These are phyloP conservation scores for Pistacia integerrima DNA, from an alignment of 345 rosid species.

Conservation along the genomic window DNA sequence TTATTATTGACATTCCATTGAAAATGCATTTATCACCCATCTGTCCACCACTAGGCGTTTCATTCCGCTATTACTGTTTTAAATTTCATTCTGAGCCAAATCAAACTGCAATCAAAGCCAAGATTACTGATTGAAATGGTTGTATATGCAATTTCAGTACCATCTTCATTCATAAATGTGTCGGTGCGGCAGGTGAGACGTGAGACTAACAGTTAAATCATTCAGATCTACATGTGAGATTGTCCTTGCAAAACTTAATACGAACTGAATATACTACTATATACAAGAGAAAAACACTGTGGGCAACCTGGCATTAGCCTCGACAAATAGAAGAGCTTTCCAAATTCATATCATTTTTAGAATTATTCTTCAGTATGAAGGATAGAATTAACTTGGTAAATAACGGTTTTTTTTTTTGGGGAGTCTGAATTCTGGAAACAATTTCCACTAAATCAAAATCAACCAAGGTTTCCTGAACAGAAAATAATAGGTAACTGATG, in stretches of 20 bases:
- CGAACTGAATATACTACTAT: no score
- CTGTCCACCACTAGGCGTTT: background rate
- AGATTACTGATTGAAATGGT: background rate
- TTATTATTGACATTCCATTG: background rate
- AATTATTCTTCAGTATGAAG: no score
- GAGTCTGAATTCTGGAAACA: no score
- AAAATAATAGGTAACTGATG: background rate
- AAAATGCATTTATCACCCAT: background rate
- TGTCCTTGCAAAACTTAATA: background rate
- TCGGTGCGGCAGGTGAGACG: conserved; percentile 12
- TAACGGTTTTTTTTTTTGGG: no score
- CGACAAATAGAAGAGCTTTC: background rate
- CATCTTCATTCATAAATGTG: background rate
- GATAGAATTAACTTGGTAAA: no score
- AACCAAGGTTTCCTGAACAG: no score
- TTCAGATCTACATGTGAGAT: background rate
- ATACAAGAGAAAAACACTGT: background rate
- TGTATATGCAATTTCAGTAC: background rate
- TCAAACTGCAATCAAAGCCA: background rate
- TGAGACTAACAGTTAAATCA: background rate
- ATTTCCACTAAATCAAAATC: background rate
- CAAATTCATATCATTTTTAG: no score
- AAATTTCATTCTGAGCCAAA: background rate
- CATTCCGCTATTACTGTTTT: background rate
- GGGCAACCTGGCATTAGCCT: background rate